Evolutionary conservation across 2,329 filamentous ascomycete species (phyloP), one percentile per base, ranked within the genome.

Genomic region (Talaromyces sp.): DNA sequence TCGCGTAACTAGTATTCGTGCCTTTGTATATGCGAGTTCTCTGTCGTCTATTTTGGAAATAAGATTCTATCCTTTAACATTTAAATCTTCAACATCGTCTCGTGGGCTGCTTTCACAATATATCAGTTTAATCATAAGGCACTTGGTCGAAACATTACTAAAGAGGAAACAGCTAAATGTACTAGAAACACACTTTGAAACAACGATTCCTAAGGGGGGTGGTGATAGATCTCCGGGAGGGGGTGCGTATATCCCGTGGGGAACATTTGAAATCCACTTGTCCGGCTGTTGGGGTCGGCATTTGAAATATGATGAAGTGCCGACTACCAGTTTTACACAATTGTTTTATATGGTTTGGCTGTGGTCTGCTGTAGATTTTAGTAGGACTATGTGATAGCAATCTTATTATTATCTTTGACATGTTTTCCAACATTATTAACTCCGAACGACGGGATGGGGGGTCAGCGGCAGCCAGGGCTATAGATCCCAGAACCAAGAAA

Each of bases 371-470:
- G 5, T 47, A 9, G 8, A 14, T 27, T 18, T 27, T 47, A 27
- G 10, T 5, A 47, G 23, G 23, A 47, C n/a, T 2, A 4, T 6
- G 36, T 5, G 16, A 40, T 40, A 40, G 42, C n/a, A 47, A 12
- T 18, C 27, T 7, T 72, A 79, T 79, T 57, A 67, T 77, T 33
- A 73, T 75, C 42, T 74, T 75, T 12, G 65, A 78, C 57, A 76
- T 79, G 75, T 71, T 72, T 52, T 74, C 81, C 72, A 82, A 81
- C 68, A 69, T 80, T 62, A 73, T 82, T 67, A 75, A 79, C 66
- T 78, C 78, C 44, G 72, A 80, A 66, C 67, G 66, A 57, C 76
- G 78, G 56, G 61, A 65, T 40, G 70, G 73, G 53, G 64, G 72
- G 28, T 67, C 70, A 7, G 69, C 68, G 2, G 73, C 68, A 2